Percentiles rank a stretch among this genome's conserved stretches.
Conservation (phyloP, 163 green algal genomes). For the Scenedesmus sp. region DNA sequence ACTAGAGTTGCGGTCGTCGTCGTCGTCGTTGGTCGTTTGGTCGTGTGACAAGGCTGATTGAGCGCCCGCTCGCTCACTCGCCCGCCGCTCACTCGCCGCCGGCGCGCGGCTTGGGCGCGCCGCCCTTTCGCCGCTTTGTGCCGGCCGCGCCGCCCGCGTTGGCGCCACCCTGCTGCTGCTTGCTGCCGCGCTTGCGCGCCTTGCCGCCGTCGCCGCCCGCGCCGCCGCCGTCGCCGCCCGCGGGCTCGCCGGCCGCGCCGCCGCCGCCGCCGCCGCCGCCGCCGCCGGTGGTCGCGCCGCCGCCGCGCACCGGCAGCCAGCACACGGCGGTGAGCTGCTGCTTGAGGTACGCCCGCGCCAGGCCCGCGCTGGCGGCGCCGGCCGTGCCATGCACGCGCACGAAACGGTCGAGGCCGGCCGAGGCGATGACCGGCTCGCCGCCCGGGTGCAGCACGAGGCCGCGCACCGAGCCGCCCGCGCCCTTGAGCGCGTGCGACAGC, state of each 20-base stretch:
- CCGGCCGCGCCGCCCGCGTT: no score
- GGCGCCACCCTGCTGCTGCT: no score
- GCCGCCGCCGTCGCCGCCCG: no score
- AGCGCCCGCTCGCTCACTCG: no score
- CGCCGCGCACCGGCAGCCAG: conserved; percentile 42
- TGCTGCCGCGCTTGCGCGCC: no score
- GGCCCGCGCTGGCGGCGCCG: conserved; percentile 44
- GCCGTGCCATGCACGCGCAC: conserved; percentile 67
- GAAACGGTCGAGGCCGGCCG: conserved; percentile 76
- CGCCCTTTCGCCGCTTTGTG: no score
- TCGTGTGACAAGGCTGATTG: no score
- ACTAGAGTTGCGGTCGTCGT: no score
- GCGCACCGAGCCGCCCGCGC: conserved; percentile 61
- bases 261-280: neutral
- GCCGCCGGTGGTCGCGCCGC: neutral
- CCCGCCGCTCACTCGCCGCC: no score
- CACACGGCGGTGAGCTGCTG: conserved; percentile 57
- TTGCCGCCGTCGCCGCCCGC: no score
- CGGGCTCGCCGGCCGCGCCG: neutral
- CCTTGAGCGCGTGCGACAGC: conserved; percentile 69
- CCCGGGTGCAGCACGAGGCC: conserved; percentile 56
- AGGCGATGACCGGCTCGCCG: conserved; percentile 61
- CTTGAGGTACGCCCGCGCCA: conserved; percentile 56
- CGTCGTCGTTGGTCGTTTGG: no score
- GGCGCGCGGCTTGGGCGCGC: no score